Evolutionary conservation across 2,329 filamentous ascomycete species (phyloP), one percentile per base, ranked within the genome.

Genomic region (Myotisia sp.): DNA sequence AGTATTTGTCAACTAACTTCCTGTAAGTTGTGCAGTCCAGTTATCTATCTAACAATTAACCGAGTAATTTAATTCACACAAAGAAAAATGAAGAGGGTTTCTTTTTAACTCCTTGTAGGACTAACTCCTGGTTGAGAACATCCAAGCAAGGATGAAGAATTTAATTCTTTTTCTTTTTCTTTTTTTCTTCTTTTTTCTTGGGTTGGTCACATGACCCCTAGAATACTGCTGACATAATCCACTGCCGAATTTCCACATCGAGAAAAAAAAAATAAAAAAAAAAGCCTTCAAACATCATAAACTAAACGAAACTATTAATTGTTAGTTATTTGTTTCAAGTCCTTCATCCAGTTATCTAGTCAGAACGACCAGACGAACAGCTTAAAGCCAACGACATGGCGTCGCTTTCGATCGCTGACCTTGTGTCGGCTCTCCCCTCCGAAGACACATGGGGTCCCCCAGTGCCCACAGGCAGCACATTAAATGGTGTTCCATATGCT

Each of bases 401-500:
- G 45, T 61, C 65, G 39, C 60, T 64, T 37, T 71, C 71, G 37
- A 66, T 77, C 46, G 62, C 71, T 46, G 69, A 76, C 49, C 70
- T 85, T 44, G 78, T 83, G 55, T 65, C 76, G 53, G 69, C 73
- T 52, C 73, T 84, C 53, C 79, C 79, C 42, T 67, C 77, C 37
- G 76, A 78, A 54, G 78, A 83, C 51, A 73, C 76, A 60, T 98
- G 90, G 90, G 90, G 90, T 40, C 87, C 87, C 35, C 60, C 80
- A 41, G 74, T 79, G 47, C 79, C 85, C 41, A 74, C 66, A 50
- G 83, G 93, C 58, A 92, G 83, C 44, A 93, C 82, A 42, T 73
- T 95, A 51, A 78, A 92, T 56, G 90, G 90, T 56, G 84, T 95
- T 32, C 90, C 90, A 24, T 98, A 94, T 60, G 90, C 90, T 49